A percentile compares a stretch with the other conserved stretches of the same genome.
Conservation (phyloP, 805 yeast species). For the Hanseniaspora vineae region DNA sequence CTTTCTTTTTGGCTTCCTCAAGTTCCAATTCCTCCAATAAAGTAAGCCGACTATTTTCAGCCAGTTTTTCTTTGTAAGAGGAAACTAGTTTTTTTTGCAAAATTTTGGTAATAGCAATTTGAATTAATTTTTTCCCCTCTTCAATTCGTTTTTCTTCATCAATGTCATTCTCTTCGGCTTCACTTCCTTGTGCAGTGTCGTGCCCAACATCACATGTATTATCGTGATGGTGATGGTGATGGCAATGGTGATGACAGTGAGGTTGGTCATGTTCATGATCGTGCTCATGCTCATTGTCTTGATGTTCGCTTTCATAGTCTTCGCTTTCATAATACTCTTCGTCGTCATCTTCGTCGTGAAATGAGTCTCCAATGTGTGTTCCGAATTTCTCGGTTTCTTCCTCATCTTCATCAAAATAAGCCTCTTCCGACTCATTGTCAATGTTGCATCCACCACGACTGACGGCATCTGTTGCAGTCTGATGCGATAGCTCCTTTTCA, state of each 20-base stretch:
- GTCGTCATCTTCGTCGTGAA: not conserved
- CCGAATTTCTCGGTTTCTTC: no score
- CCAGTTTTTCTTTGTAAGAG: conserved; percentile 69
- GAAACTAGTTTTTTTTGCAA: conserved; percentile 60
- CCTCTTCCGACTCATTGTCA: no score
- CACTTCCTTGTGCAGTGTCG: conserved; percentile 7
- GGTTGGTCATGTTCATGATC: conserved; percentile 10
- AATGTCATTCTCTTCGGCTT: conserved; percentile 18
- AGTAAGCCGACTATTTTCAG: conserved; percentile 55
- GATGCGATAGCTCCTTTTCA: no score
- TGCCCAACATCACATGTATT: conserved; percentile 7
- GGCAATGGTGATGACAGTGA: conserved; percentile 5
- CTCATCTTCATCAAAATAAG: no score
- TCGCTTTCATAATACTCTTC: conserved; percentile 18
- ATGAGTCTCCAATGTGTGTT: not conserved
- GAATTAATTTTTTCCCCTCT: conserved; percentile 71
- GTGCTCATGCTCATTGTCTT: conserved; percentile 13
- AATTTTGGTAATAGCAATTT: conserved; percentile 65
- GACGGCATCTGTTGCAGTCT: no score
- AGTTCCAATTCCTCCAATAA: conserved; percentile 58
- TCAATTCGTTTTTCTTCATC: conserved; percentile 55
- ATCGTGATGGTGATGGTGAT: not conserved
- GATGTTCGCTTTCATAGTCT: conserved; percentile 13
- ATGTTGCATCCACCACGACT: no score
- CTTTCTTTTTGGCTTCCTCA: conserved; percentile 40